Base-by-base conservation (phyloP, 306 rosid species). In the Dryas octopetala region DNA sequence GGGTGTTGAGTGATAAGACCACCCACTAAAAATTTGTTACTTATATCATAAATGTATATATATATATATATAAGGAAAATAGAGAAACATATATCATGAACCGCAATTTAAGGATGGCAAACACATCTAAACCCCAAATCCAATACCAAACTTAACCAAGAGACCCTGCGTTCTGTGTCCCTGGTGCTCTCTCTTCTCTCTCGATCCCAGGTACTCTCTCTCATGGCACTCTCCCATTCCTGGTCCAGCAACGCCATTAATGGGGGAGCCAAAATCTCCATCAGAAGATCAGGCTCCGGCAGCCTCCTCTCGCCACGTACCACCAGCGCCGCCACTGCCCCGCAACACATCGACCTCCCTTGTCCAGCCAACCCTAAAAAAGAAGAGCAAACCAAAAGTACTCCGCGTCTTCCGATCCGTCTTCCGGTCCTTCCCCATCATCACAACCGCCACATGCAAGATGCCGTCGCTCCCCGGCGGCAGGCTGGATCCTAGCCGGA, bases 401-500 rank as follows among this genome's bases (percentile, higher is more conserved):
- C 9, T 84, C 1, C 86, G 90, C 0, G 86, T 82, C 10, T 88
- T 88, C 60, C 87, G 92, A 6, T 88, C 96, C 7, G 92, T 91
- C 2, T 80, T 93, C 9, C 88, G 97, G 0, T 89, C 97, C 4
- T 75, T 91, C 51, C 98, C 98, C 10, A 90, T 93, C 76, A 80
- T 93, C 49, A 55, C 90, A 0, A 89, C 96, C 0, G 12, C 98
- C 0, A 13, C 83, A 3, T 92, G 97, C 78, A 90, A 80, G 55
- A 87, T 88, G 76, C 91, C 96, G 0, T 0, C 84, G 0, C 41
- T 86, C 68, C 85, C 84, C 7, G 38, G 38, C 14, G 84, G 82
- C 7, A 3, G 43, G 23, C 48, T 43, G 0, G 89, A 83, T 43
- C 16, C 72, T 4, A 78, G 71, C 53, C 70, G 71, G 28, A 10